Conservation (phyloP, 108 stramenopile genomes). For the Schizochytrium sp. region DNA sequence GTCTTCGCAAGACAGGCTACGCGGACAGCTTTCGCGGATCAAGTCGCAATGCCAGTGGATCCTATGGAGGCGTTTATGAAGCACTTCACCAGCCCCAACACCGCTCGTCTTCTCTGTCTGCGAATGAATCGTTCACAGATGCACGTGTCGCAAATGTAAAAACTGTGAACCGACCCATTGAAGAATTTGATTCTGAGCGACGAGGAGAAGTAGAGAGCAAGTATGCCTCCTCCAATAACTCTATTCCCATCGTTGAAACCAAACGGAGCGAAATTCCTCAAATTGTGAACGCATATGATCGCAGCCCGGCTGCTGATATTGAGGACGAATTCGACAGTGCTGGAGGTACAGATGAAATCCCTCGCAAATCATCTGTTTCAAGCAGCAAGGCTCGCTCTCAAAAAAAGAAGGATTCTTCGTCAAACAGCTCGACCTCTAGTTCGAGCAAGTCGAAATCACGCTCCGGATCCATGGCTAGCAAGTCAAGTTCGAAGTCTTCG, state of each 20-base stretch:
- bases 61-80: slow-evolving; percentile 55
- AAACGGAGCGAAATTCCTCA: not conserved
- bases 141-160: slow-evolving; percentile 48
- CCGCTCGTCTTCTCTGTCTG: not conserved
- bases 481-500: too few species aligned
- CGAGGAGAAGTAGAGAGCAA: slow-evolving; percentile 1
- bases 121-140: not conserved
- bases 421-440: too few species aligned
- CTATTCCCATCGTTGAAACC: not conserved
- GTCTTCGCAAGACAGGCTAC: slow-evolving; percentile 11
- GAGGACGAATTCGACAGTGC: not conserved
- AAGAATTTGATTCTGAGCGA: not conserved
- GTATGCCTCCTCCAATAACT: not conserved
- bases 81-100: slow-evolving; percentile 9
- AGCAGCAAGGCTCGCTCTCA: too few species aligned
- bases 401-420: too few species aligned
- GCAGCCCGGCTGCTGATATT: not conserved
- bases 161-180: not conserved
- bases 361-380: too few species aligned
- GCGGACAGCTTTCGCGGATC: slow-evolving; percentile 53
- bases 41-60: slow-evolving; percentile 26
- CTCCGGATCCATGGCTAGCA: too few species aligned
- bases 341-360: not conserved
- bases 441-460: too few species aligned
- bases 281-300: not conserved